A percentile compares a stretch with the other conserved stretches of the same genome.
Evolutionary conservation across 306 rosid species (phyloP).

Genomic region (Acacia crassicarpa): DNA sequence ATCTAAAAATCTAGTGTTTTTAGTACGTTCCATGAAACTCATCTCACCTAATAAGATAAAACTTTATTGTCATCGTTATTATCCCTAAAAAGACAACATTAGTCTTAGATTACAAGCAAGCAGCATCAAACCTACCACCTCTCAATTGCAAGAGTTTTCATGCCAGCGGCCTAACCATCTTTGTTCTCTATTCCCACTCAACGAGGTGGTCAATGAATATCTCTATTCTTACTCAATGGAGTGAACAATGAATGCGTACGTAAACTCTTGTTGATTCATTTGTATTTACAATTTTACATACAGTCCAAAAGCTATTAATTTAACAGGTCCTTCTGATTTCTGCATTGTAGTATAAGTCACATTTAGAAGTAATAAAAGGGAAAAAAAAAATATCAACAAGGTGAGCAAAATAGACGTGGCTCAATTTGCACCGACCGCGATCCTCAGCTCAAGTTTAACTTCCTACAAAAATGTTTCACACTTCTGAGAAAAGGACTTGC

Average conservation of each 20-base stretch:
- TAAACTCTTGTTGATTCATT: neutral
- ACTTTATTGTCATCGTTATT: too few relatives aligned
- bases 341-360: neutral
- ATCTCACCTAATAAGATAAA: too few relatives aligned
- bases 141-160: too few relatives aligned
- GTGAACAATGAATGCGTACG: neutral
- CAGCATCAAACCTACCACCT: too few relatives aligned
- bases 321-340: neutral
- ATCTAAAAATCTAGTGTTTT: too few relatives aligned
- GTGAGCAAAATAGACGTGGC: neutral
- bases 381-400: neutral
- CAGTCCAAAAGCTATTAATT: neutral
- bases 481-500: neutral
- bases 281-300: neutral
- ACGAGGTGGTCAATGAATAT: too few relatives aligned
- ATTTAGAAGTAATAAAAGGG: neutral
- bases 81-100: too few relatives aligned
- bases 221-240: neutral
- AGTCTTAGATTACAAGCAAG: too few relatives aligned
- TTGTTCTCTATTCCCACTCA: neutral
- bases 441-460: neutral
- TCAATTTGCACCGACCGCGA: slow-evolving; percentile 14
- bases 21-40: too few relatives aligned
- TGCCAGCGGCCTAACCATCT: neutral
- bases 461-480: neutral